Base-by-base conservation (phyloP, 208 protist genomes). In the Angomonas deanei region DNA sequence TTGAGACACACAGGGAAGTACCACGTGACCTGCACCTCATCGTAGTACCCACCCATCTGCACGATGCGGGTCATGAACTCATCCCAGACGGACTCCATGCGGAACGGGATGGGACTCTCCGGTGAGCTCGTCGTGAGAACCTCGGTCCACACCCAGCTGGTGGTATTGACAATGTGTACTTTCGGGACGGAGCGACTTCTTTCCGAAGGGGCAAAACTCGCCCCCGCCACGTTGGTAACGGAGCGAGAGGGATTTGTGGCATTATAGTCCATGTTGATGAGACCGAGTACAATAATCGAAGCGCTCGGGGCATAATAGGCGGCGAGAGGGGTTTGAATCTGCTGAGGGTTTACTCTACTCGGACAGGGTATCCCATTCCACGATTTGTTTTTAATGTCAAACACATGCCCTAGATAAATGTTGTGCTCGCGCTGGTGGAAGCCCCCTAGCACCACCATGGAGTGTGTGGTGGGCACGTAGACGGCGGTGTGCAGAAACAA, bases 391-490 rank as follows among this genome's bases (percentile, higher is more conserved):
- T 83, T 77, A 38, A 93, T 74, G 68, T 96, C 89, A 59, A 91
- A 93, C 3, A 80, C 49, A 72, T 93, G 86, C 1, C 82, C 89
- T 17, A 96, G 28, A 59, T 88, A 88, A 59, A 72, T 84, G 66
- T 93, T 93, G 64, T 91, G 78, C 70, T 88, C 73, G 39, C 84
- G 78, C 38, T 92, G 84, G 55, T 96, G 89, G 60, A 93, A 82
- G 28, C 89, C 89, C 49, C 89, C 89, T n/a, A 96, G 56, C 36
- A 96, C 71, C 23, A 89, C 56, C 76, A 96, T 88, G 58, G 62
- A 72, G 15, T 86, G 59, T 17, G 70, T 78, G 2, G 76, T 53
- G 2, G 86, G 74, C 15, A 93, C 64, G 61, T 89, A 80, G 0
- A 93, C 75, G 27, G 88, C 86, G 21, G 67, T 64, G 72, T 96